Conservation (phyloP, 2,329 filamentous ascomycete genomes). For the Cladophialophora immunda region DNA sequence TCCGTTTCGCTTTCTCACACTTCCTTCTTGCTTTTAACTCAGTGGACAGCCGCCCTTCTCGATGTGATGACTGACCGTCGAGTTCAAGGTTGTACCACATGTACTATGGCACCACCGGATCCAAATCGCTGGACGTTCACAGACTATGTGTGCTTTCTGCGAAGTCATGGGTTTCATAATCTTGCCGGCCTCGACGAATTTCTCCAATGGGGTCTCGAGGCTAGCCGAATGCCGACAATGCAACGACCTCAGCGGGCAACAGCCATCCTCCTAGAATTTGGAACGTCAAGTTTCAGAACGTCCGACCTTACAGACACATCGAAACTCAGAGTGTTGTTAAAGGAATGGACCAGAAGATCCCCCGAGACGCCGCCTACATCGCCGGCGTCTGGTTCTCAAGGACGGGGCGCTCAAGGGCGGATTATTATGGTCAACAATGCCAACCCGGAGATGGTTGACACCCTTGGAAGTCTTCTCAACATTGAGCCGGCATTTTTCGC, state of each 20-base stretch:
- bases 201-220: slow-evolving; percentile 37
- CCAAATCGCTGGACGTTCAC: slow-evolving; percentile 38
- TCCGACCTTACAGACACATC: slow-evolving; percentile 37
- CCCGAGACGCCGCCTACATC: slow-evolving; percentile 26
- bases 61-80: slow-evolving; percentile 31
- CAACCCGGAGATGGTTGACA: slow-evolving; percentile 37
- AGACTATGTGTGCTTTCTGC: slow-evolving; percentile 38
- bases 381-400: slow-evolving; percentile 20
- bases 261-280: slow-evolving; percentile 36
- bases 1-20: slow-evolving; percentile 5
- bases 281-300: slow-evolving; percentile 32
- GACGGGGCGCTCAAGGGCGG: slow-evolving; percentile 30
- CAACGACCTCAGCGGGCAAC: slow-evolving; percentile 33
- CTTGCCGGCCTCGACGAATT: slow-evolving; percentile 36
- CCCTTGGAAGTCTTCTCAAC: slow-evolving; percentile 36
- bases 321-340: slow-evolving; percentile 35
- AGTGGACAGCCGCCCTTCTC: neutral
- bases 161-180: slow-evolving; percentile 40
- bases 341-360: slow-evolving; percentile 36
- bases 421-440: slow-evolving; percentile 39
- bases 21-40: neutral
- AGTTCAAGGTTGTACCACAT: slow-evolving; percentile 31
- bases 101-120: slow-evolving; percentile 38
- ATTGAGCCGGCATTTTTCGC: slow-evolving; percentile 39
- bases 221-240: slow-evolving; percentile 20